Conservation (phyloP, 2,329 filamentous ascomycete species). For the Claviceps africana region DNA sequence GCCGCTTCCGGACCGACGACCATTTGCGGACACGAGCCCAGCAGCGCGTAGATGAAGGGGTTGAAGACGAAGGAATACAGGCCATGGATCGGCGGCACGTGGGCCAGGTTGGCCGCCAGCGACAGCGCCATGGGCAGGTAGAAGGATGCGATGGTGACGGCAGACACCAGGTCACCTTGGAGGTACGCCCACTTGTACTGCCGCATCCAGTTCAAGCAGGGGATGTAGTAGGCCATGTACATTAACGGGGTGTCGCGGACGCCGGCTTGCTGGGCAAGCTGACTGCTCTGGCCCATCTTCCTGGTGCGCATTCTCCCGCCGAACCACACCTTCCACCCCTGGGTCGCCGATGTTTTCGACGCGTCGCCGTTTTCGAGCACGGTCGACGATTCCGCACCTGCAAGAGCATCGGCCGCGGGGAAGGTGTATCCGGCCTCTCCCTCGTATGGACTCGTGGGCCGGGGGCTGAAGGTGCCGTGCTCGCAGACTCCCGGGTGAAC, state of each 20-base stretch:
- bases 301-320: slow-evolving; percentile 41
- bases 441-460: slow-evolving; percentile 35
- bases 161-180: slow-evolving; percentile 73
- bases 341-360: slow-evolving; percentile 23
- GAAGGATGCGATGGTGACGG: slow-evolving; percentile 93
- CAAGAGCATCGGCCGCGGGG: slow-evolving; percentile 19
- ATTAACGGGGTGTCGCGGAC: slow-evolving; percentile 60
- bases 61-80: slow-evolving; percentile 91
- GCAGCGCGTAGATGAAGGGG: slow-evolving; percentile 75
- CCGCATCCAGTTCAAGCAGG: slow-evolving; percentile 76
- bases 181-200: slow-evolving; percentile 77
- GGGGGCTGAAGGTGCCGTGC: slow-evolving; percentile 66
- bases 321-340: slow-evolving; percentile 36
- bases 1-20: slow-evolving; percentile 90
- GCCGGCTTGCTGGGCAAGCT: slow-evolving; percentile 58
- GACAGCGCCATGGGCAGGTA: slow-evolving; percentile 97
- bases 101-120: slow-evolving; percentile 79
- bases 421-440: slow-evolving; percentile 16
- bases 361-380: slow-evolving; percentile 26
- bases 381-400: slow-evolving; percentile 15
- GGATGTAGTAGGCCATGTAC: slow-evolving; percentile 90
- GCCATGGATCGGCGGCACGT: slow-evolving; percentile 85
- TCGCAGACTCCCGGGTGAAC: slow-evolving; percentile 37
- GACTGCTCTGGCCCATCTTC: slow-evolving; percentile 59
- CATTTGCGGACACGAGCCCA: slow-evolving; percentile 87